Evolutionary conservation across 169 alveolate species (phyloP).

Genomic region (Blepharisma undulans): DNA sequence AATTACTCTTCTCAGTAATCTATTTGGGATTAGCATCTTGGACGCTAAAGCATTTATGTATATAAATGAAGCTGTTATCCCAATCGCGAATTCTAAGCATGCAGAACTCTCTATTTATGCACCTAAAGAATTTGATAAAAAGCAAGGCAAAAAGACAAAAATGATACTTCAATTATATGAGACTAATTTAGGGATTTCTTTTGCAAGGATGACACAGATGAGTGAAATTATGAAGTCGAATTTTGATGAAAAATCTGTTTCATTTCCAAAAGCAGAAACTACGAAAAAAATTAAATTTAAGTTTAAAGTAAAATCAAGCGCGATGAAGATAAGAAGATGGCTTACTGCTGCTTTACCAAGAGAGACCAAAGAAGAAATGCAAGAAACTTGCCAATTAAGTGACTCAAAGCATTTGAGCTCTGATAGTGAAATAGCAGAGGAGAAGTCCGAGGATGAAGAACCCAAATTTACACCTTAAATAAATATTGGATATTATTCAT

Average conservation of each 20-base stretch:
- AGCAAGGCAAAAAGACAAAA: neutral
- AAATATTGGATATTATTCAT: too few relatives aligned
- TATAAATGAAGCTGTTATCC: neutral
- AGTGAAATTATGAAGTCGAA: neutral
- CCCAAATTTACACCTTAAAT: neutral
- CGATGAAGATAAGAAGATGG: neutral
- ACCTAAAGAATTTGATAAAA: neutral
- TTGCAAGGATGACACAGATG: neutral
- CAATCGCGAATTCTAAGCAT: neutral
- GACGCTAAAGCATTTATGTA: neutral
- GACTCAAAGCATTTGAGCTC: neutral
- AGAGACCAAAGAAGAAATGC: neutral
- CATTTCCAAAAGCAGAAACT: neutral
- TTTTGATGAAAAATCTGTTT: neutral
- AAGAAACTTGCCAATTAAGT: neutral
- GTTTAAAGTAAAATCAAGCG: neutral
- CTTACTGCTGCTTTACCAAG: neutral
- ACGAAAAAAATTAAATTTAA: neutral
- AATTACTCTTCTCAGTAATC: neutral
- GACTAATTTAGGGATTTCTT: neutral
- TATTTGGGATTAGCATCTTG: neutral
- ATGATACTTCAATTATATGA: neutral
- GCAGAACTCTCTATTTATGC: neutral
- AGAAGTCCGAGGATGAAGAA: neutral
- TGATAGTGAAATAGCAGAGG: neutral